Evolutionary conservation across 1,139 yeast genomes (phyloP), one percentile per base, ranked within the genome.

Genomic region (Sugiyamaella novakii): DNA sequence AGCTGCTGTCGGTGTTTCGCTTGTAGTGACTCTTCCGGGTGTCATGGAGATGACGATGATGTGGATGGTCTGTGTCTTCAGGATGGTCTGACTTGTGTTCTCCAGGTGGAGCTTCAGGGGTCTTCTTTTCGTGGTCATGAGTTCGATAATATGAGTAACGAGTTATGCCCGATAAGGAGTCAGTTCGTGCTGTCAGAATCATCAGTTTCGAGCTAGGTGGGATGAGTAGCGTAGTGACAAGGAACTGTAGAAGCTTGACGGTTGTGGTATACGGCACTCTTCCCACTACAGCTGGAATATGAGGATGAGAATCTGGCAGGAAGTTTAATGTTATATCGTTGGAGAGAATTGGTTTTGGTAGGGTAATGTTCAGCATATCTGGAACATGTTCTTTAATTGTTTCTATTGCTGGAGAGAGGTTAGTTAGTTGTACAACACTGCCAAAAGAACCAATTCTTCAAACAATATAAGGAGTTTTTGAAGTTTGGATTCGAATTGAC

Each of bases 231-330:
- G 62, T 55, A 7, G 63, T 55, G 25, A 59, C 63, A 5, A 57
- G 54, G 33, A 61, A 47, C 47, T 65, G 69, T 21, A 65, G 51
- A 28, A 64, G 49, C 42, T 68, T 70, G 52, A 72, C 58, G 0
- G 72, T 65, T 2, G 85, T 73, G 46, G 73, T 73, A 64, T 83
- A 84, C 6, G 84, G 74, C 4, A 74, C 73, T 27, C 71, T 72
- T 2, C 95, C 95, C 48, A 75, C 76, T 27, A 86, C 70, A 11
- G 72, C 69, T 3, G 95, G 92, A 19, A 83, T 63, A 54, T 76
- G 77, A 1, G 82, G 76, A 47, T 77, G 77, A 33, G 82, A 77
- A 2, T 78, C 75, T 0, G 95, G 95, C 49, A 84, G 74, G 3
- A 87, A 68, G 29, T 86, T 69, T 22, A 87, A 71, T n/a, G 74